Percentiles rank a stretch among this genome's conserved stretches.
phyloP scores from a whole-genome alignment of 1,139 yeast genomes.

The Scheffersomyces stambukii region DNA sequence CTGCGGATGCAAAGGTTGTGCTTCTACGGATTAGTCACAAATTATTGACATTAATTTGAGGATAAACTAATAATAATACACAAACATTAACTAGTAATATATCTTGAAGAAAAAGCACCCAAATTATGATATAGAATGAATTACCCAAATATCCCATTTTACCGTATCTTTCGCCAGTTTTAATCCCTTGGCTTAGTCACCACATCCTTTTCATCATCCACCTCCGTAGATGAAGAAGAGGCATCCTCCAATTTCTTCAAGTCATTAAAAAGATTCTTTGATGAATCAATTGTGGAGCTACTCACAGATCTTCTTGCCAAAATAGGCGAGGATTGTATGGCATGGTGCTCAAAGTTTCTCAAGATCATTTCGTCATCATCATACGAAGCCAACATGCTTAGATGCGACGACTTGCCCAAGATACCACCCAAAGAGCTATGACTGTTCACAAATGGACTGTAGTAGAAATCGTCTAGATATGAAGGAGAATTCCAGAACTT shows the following conservation, averaged over 20 bases:
- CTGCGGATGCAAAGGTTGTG: constrained; percentile 89
- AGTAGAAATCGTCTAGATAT: constrained; percentile 62
- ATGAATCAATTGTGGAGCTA: too few species aligned
- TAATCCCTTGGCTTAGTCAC: too few species aligned
- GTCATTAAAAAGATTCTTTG: constrained; percentile 8
- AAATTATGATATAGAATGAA: constrained; percentile 1
- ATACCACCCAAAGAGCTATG: constrained; percentile 7
- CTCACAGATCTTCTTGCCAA: constrained; percentile 4
- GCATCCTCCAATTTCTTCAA: constrained; percentile 8
- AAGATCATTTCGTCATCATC: constrained; percentile 58
- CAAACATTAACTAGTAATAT: not conserved
- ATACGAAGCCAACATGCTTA: constrained; percentile 37
- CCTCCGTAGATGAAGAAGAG: not conserved
- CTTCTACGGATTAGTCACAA: constrained; percentile 58
- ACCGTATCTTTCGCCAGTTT: too few species aligned
- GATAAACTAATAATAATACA: not conserved
- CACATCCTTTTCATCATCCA: not conserved
- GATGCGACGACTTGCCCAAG: constrained; percentile 14
- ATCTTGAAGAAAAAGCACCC: not conserved
- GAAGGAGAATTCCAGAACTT: constrained; percentile 63
- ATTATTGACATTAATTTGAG: not conserved
- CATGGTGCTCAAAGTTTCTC: constrained; percentile 32
- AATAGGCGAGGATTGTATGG: constrained; percentile 10
- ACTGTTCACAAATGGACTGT: constrained; percentile 46
- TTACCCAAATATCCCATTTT: too few species aligned